phyloP scores from a whole-genome alignment of 805 yeast genomes.

The Yarrowia divulgata region DNA sequence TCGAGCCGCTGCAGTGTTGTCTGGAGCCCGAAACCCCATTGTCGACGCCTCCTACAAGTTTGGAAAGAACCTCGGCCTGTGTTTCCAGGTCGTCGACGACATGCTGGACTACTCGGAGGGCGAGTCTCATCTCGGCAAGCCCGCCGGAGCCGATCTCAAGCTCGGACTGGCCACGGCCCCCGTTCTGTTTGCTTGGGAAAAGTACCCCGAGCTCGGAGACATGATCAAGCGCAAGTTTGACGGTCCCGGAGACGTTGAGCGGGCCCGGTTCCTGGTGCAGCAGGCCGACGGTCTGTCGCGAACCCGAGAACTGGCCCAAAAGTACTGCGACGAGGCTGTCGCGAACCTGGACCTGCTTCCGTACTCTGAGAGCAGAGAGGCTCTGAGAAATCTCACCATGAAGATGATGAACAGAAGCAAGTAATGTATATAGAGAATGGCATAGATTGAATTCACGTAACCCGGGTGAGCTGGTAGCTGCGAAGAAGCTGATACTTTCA shows the following conservation, averaged over 20 bases:
- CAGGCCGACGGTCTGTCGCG: constrained; percentile 75
- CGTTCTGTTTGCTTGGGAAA: constrained; percentile 90
- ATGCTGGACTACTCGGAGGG: constrained; percentile 94
- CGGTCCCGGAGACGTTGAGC: constrained; percentile 80
- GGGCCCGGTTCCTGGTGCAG: constrained; percentile 77
- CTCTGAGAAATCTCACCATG: constrained; percentile 82
- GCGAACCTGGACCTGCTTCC: constrained; percentile 73
- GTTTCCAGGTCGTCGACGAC: constrained; percentile 96
- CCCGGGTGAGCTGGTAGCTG: no score
- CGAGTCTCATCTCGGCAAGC: constrained; percentile 86
- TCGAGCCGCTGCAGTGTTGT: constrained; percentile 88
- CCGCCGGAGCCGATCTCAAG: constrained; percentile 93
- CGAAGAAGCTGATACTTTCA: no score
- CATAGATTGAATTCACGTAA: background rate
- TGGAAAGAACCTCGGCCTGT: constrained; percentile 91
- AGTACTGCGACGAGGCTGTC: constrained; percentile 79
- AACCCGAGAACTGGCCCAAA: constrained; percentile 77
- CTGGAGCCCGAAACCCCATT: constrained; percentile 78
- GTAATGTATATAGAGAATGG: constrained; percentile 48
- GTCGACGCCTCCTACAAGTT: constrained; percentile 88
- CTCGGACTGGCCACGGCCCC: constrained; percentile 98
- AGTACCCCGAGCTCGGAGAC: constrained; percentile 82
- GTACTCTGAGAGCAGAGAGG: constrained; percentile 86
- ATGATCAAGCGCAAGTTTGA: constrained; percentile 84
- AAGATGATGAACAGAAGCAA: constrained; percentile 83